Conservation (phyloP, 2,329 filamentous ascomycete species). For the Triangularia verruculosa region DNA sequence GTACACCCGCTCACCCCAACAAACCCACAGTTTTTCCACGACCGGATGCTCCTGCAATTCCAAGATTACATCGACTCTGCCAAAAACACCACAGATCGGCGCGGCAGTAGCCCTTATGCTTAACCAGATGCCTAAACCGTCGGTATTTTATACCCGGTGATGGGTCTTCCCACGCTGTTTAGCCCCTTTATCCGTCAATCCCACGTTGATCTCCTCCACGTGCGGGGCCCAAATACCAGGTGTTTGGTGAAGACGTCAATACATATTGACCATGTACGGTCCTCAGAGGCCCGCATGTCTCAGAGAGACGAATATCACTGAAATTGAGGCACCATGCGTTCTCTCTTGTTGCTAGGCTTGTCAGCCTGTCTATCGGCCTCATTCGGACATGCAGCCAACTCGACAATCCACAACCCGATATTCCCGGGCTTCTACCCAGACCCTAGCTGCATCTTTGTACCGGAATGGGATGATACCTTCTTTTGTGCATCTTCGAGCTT, state of each 20-base stretch:
- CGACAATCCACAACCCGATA: slow-evolving; percentile 38
- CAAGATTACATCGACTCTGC: neutral
- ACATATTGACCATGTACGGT: neutral
- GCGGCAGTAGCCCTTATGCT: neutral
- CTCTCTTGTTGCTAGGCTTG: slow-evolving; percentile 14
- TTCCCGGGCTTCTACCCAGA: slow-evolving; percentile 44
- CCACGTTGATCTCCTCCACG: slow-evolving; percentile 8
- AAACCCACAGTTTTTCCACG: neutral
- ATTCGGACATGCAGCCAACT: slow-evolving; percentile 22
- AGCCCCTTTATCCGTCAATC: slow-evolving; percentile 21
- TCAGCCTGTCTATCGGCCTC: slow-evolving; percentile 12
- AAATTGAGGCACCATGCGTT: neutral
- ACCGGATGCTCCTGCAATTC: neutral
- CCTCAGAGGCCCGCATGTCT: neutral
- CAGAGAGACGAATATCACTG: neutral
- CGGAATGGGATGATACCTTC: slow-evolving; percentile 38
- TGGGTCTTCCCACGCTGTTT: slow-evolving; percentile 13
- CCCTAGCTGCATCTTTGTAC: slow-evolving; percentile 41
- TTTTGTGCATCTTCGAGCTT: slow-evolving; percentile 45
- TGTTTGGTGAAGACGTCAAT: neutral
- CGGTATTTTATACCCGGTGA: slow-evolving; percentile 4
- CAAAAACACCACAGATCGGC: neutral
- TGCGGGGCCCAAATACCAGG: slow-evolving; percentile 16
- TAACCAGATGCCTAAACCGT: slow-evolving; percentile 16
- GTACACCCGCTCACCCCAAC: neutral